phyloP scores from a whole-genome alignment of 257 asterid species.

The Solanum gracilifrons region DNA sequence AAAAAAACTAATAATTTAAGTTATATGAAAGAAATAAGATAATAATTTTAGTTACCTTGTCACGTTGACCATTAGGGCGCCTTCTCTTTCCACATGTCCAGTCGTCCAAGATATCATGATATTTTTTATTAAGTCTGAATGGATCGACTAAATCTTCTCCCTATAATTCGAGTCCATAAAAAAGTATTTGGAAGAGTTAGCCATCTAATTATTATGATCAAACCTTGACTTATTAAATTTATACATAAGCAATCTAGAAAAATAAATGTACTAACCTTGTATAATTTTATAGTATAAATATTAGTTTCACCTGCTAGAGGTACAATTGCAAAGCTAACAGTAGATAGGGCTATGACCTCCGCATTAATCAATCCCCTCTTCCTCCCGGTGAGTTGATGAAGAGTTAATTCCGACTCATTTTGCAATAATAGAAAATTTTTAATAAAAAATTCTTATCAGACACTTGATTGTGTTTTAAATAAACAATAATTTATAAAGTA shows the following conservation, averaged over 20 bases:
- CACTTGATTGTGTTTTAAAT: not conserved
- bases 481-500: not conserved
- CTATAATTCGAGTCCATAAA: not conserved
- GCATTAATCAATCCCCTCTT: not conserved
- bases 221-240: not conserved
- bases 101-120: not conserved
- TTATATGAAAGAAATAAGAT: not conserved
- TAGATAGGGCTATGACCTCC: not conserved
- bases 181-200: not conserved
- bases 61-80: not conserved
- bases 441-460: too few relatives aligned
- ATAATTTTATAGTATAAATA: too few relatives aligned
- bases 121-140: too few relatives aligned
- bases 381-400: not conserved
- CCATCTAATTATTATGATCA: too few relatives aligned
- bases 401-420: not conserved
- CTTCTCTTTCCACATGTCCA: not conserved
- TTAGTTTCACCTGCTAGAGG: not conserved
- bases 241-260: not conserved
- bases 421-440: not conserved
- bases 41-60: not conserved
- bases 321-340: too few relatives aligned
- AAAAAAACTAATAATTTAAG: not conserved
- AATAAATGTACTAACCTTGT: not conserved
- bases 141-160: not conserved